phyloP scores from a whole-genome alignment of 352 stramenopile genomes.

The Pythium plurisporium region DNA sequence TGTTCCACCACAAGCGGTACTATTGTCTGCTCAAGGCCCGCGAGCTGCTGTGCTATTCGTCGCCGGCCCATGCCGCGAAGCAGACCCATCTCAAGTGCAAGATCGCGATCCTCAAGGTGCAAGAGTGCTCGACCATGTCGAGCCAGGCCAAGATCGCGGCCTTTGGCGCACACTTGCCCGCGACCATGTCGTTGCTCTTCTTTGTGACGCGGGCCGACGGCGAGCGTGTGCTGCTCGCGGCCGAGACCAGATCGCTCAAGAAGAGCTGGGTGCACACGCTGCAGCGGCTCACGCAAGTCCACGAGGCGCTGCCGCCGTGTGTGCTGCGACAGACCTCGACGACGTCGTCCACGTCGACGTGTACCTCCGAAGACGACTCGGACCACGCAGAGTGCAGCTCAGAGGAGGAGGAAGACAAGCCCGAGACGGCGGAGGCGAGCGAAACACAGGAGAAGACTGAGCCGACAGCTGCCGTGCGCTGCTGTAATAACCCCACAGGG shows the following conservation, averaged over 20 bases:
- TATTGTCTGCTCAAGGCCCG: constrained; percentile 62
- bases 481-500: too few species aligned
- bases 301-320: constrained; percentile 23
- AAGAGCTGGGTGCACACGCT: constrained; percentile 58
- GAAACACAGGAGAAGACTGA: not conserved
- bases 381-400: not conserved
- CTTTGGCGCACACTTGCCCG: constrained; percentile 48
- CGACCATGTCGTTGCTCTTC: constrained; percentile 52
- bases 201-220: constrained; percentile 66
- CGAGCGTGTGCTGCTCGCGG: constrained; percentile 51
- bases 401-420: constrained; percentile 10
- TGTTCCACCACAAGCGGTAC: constrained; percentile 59
- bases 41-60: constrained; percentile 41
- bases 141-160: constrained; percentile 59
- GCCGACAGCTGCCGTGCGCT: too few species aligned
- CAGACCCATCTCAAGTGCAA: constrained; percentile 38
- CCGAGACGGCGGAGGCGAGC: constrained; percentile 1
- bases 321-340: constrained; percentile 15
- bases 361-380: constrained; percentile 18
- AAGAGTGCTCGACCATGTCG: constrained; percentile 51
- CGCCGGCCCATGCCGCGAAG: constrained; percentile 43
- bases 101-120: constrained; percentile 50
- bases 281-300: constrained; percentile 42
- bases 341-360: constrained; percentile 13
- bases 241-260: constrained; percentile 40